A percentile compares a stretch with the other conserved stretches of the same genome.
These are phyloP conservation scores for Halophytophthora polymorphica DNA, from an alignment of 352 stramenopile genomes.

Conservation along the genomic window DNA sequence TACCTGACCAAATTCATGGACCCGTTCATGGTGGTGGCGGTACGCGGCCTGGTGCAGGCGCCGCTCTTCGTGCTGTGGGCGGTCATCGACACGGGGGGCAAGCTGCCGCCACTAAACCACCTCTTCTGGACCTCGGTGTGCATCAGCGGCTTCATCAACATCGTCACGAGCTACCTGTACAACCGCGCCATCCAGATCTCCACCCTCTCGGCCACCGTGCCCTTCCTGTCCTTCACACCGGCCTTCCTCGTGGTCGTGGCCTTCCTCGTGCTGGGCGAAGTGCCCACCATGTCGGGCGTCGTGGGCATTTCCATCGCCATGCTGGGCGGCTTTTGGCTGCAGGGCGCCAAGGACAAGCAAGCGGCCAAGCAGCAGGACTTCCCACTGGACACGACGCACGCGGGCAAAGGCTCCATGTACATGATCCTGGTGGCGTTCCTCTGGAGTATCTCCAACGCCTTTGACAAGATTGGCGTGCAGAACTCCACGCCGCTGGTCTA, in stretches of 20 bases:
- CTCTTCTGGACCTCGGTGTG: constrained; percentile 79
- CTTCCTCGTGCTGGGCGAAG: constrained; percentile 72
- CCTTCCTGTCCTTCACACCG: constrained; percentile 77
- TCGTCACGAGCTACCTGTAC: constrained; percentile 82
- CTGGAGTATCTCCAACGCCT: constrained; percentile 81
- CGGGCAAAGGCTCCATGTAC: constrained; percentile 76
- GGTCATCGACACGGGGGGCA: constrained; percentile 47
- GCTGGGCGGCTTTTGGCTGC: constrained; percentile 72
- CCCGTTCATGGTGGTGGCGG: constrained; percentile 71
- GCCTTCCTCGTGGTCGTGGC: constrained; percentile 74
- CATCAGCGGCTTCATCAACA: constrained; percentile 75
- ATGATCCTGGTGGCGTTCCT: constrained; percentile 81
- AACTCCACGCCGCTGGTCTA: constrained; percentile 76
- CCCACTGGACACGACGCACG: constrained; percentile 45
- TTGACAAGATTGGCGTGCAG: constrained; percentile 83
- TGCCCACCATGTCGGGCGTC: constrained; percentile 58
- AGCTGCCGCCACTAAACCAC: constrained; percentile 58
- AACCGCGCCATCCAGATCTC: constrained; percentile 84
- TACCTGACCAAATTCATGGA: constrained; percentile 84
- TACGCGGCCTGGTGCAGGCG: constrained; percentile 65
- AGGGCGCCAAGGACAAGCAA: constrained; percentile 47
- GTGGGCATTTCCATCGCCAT: constrained; percentile 68
- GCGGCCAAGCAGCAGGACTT: constrained; percentile 41
- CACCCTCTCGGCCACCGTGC: constrained; percentile 70
- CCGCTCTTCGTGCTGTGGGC: constrained; percentile 72